Percentiles rank a stretch among this genome's conserved stretches.
Conservation (phyloP, 805 yeast species). For the Wickerhamomyces mucosus region DNA sequence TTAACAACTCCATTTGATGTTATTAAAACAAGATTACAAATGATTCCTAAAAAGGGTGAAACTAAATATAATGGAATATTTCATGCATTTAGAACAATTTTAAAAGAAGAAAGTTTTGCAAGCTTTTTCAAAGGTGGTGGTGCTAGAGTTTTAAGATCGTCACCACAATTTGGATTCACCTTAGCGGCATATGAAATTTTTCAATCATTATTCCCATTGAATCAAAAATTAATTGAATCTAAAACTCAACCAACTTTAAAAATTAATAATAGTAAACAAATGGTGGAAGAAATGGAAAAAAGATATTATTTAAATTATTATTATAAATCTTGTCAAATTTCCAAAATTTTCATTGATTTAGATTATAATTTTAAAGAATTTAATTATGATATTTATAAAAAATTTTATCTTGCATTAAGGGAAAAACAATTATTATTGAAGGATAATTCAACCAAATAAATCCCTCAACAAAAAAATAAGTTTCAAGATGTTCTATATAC, state of each 20-base stretch:
- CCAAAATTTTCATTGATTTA: slow-evolving; percentile 51
- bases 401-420: too few relatives aligned
- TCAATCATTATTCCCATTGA: slow-evolving; percentile 66
- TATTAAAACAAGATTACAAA: slow-evolving; percentile 88
- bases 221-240: slow-evolving; percentile 15
- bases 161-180: slow-evolving; percentile 97
- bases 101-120: slow-evolving; percentile 70
- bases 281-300: slow-evolving; percentile 11
- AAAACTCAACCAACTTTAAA: slow-evolving; percentile 9
- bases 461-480: too few relatives aligned
- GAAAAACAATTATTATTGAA: too few relatives aligned
- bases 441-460: too few relatives aligned
- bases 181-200: slow-evolving; percentile 93
- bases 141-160: slow-evolving; percentile 88
- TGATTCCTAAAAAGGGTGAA: slow-evolving; percentile 71
- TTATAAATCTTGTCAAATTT: slow-evolving; percentile 51
- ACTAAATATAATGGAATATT: slow-evolving; percentile 64
- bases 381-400: slow-evolving; percentile 36
- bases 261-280: slow-evolving; percentile 7
- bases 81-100: slow-evolving; percentile 68
- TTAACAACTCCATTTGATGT: slow-evolving; percentile 96
- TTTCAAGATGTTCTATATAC: too few relatives aligned
- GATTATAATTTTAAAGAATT: slow-evolving; percentile 54
- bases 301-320: slow-evolving; percentile 29
- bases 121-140: slow-evolving; percentile 96